Base-by-base conservation (phyloP, 2,329 filamentous ascomycete species). In the Pyricularia pennisetigena region DNA sequence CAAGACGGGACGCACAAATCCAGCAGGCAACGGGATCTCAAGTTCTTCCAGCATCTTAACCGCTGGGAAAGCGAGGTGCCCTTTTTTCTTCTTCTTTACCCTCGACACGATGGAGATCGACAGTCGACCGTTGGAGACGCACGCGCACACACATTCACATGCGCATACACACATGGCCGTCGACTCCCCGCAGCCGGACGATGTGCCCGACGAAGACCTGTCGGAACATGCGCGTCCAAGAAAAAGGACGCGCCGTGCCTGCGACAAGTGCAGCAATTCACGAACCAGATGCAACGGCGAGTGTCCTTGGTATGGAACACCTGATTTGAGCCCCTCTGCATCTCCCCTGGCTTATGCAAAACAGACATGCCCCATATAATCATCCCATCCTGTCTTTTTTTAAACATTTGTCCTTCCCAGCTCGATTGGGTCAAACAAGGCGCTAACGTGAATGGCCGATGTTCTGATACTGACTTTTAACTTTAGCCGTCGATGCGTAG, bases 271-370 rank as follows among this genome's bases (percentile, higher is more conserved):
- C 72, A 81, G 77, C 67, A 71, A 73, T 6, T 80, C 79, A 2
- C 74, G 80, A 68, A 79, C 78, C 5, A 75, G 81, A 54, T 82
- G 81, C 69, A 78, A 82, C 70, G 81, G 81, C 24, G 74, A 78
- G 66, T 71, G 68, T 30, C 77, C 77, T 61, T 81, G 77, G 80
- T 82, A 70, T 76, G 78, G 24, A 24, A 61, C 10, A 61, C 57
- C 57, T 28, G 10, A 57, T 54, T 29, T 24, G 23, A 12, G 61
- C 14, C 29, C 32, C 28, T 63, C 28, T 20, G 26, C 41, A 8
- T n/a, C n/a, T 2, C 20, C 20, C 20, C n/a, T n/a, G 16, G 41
- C 41, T n/a, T 54, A n/a, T 54, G 20, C 41, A 54, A n/a, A 54
- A 54, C 20, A n/a, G n/a, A 54, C 20, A n/a, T n/a, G 20, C 3